Evolutionary conservation across 257 asterid genomes (phyloP), one percentile per base, ranked within the genome.

Genomic region (Scutellaria minor): DNA sequence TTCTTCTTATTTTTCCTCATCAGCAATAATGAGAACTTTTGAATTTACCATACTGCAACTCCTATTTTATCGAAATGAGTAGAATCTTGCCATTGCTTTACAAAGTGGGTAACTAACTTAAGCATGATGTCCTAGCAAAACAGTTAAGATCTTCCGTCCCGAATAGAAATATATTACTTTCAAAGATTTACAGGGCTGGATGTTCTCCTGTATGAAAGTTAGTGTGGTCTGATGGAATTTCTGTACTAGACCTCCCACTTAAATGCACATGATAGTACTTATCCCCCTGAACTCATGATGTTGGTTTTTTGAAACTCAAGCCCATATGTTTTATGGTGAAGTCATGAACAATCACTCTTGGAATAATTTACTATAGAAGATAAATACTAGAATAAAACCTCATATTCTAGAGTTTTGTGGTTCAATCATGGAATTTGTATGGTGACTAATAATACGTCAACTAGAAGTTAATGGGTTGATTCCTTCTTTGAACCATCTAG

Each of bases 401-500:
- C 37, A 0, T 3, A 31, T 31, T 31, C 37, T 31, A 31, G 37
- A 31, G 37, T 31, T 31, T 31, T 31, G 5, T 31, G 5, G 37
- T 39, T 46, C 57, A 42, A 7, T 66, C 12, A 5, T 51, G 75
- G 54, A 71, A 31, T 18, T 24, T 7, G 41, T 72, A 27, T 52
- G 55, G 35, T 41, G 22, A 24, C 68, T 39, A 20, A 39, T 66
- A 44, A 54, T 62, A 45, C 46, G 14, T 59, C 42, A 35, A 48
- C 12, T 14, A 31, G 67, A 68, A 48, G 69, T 42, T 37, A 45
- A n/a, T 42, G 9, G 51, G 9, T 18, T 48, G 15, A 27, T 56
- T 35, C 40, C 40, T 35, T 69, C 35, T 35, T 13, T 47, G 45
- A 10, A 58, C 50, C 51, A 73, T 18, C 40, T 62, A 40, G 27